Evolutionary conservation across 306 rosid species (phyloP).

Genomic region (Acacia melanoxylon): DNA sequence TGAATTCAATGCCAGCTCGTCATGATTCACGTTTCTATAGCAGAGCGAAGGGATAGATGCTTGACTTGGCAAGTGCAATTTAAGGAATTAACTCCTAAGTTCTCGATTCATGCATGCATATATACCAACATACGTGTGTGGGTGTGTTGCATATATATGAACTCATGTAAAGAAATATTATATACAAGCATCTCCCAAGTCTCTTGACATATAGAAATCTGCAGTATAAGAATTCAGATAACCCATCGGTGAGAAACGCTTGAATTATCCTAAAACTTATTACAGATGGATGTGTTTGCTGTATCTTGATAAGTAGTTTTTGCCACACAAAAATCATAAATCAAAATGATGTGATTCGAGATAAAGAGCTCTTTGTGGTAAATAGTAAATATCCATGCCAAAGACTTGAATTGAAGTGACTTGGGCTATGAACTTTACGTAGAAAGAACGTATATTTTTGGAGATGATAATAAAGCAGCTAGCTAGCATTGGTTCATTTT

Average conservation of each 20-base stretch:
- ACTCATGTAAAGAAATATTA: not conserved
- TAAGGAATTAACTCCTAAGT: not conserved
- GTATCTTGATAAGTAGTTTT: not conserved
- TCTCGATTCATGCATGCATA: constrained; percentile 8
- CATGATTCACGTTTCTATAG: not conserved
- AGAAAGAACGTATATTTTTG: not conserved
- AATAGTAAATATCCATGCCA: not conserved
- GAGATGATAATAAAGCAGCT: not conserved
- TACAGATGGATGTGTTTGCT: not conserved
- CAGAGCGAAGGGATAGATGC: not conserved
- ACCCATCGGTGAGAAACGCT: not conserved
- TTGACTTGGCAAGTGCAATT: not conserved
- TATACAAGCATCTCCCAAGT: not conserved
- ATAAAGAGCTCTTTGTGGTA: not conserved
- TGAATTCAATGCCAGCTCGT: not conserved
- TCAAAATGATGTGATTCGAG: not conserved
- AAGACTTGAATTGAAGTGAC: not conserved
- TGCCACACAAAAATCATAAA: not conserved
- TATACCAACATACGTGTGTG: not conserved
- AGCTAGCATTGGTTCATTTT: not conserved
- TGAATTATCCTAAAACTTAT: not conserved
- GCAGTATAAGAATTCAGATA: not conserved
- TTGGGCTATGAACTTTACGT: not conserved
- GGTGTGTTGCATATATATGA: not conserved
- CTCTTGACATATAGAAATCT: not conserved